A percentile compares a stretch with the other conserved stretches of the same genome.
These are phyloP conservation scores for Globisporangium radiosum DNA, from an alignment of 352 stramenopile genomes.

Conservation along the genomic window DNA sequence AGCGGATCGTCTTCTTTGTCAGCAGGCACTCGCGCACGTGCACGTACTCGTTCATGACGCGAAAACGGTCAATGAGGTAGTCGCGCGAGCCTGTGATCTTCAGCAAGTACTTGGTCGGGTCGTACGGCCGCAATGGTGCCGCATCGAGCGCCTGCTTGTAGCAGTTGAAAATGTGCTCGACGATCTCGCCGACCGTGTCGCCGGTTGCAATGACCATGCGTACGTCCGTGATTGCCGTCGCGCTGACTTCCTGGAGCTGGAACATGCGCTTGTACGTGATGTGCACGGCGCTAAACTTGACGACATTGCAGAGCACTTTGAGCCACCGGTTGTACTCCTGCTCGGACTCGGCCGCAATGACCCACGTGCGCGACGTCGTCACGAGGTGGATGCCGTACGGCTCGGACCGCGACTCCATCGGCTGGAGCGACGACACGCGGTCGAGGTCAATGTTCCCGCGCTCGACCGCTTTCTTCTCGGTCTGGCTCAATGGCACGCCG, in stretches of 20 bases:
- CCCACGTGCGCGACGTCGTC: slow-evolving; percentile 71
- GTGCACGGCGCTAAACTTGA: slow-evolving; percentile 78
- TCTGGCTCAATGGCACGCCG: slow-evolving; percentile 52
- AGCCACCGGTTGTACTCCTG: slow-evolving; percentile 76
- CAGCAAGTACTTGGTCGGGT: slow-evolving; percentile 73
- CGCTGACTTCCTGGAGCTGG: slow-evolving; percentile 78
- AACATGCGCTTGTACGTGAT: slow-evolving; percentile 81
- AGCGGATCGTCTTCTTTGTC: slow-evolving; percentile 80
- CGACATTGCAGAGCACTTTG: slow-evolving; percentile 67
- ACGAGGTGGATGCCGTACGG: slow-evolving; percentile 75
- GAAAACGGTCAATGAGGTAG: slow-evolving; percentile 80
- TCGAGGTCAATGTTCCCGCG: slow-evolving; percentile 76
- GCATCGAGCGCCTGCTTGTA: slow-evolving; percentile 79
- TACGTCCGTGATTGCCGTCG: slow-evolving; percentile 78
- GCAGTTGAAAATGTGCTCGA: slow-evolving; percentile 87
- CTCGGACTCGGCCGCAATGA: slow-evolving; percentile 65
- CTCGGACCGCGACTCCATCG: slow-evolving; percentile 56
- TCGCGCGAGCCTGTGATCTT: slow-evolving; percentile 84
- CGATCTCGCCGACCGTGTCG: slow-evolving; percentile 83
- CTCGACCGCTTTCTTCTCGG: slow-evolving; percentile 73
- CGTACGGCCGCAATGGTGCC: slow-evolving; percentile 66
- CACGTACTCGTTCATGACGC: slow-evolving; percentile 85
- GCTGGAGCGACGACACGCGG: slow-evolving; percentile 71
- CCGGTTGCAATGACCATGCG: slow-evolving; percentile 78
- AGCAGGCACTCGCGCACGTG: slow-evolving; percentile 81